A percentile compares a stretch with the other conserved stretches of the same genome.
Evolutionary conservation across 2,329 filamentous ascomycete genomes (phyloP).

Genomic region (Cladosporium oxysporum): DNA sequence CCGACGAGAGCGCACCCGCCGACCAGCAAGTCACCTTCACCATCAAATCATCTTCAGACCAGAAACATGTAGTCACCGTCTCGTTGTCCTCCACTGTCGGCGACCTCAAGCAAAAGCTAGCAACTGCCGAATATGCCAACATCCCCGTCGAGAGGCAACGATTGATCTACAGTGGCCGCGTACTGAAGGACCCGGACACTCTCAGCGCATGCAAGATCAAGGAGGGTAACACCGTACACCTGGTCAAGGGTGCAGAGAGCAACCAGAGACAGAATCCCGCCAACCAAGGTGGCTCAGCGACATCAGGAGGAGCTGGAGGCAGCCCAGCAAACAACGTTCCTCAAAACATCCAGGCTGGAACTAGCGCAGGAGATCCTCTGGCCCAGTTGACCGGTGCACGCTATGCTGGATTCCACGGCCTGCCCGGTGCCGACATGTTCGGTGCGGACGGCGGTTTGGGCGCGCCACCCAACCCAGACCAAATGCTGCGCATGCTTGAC

Average conservation of each 20-base stretch:
- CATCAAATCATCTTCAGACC: conserved; percentile 94
- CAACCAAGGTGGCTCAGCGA: conserved; percentile 46
- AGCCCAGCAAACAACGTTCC: conserved; percentile 64
- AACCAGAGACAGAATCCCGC: conserved; percentile 65
- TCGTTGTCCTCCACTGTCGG: conserved; percentile 72
- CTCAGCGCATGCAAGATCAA: conserved; percentile 91
- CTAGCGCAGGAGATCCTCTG: conserved; percentile 81
- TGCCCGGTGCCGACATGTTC: conserved; percentile 86
- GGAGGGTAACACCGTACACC: conserved; percentile 89
- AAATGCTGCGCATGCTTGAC: conserved; percentile 80
- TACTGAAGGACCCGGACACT: conserved; percentile 92
- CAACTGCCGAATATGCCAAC: conserved; percentile 78
- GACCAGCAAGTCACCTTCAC: conserved; percentile 89
- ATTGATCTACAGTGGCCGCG: conserved; percentile 94
- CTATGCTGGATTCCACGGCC: conserved; percentile 86
- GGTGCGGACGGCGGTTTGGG: conserved; percentile 96
- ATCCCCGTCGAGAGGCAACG: conserved; percentile 86
- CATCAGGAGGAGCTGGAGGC: conserved; percentile 43
- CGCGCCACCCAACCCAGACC: conserved; percentile 76
- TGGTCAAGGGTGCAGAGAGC: conserved; percentile 94
- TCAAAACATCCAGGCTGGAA: conserved; percentile 76
- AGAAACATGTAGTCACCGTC: conserved; percentile 80
- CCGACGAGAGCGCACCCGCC: conserved; percentile 46
- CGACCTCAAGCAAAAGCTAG: conserved; percentile 88
- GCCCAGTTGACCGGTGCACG: conserved; percentile 88